A percentile compares a stretch with the other conserved stretches of the same genome.
phyloP scores from a whole-genome alignment of 2,329 filamentous ascomycete genomes.

The Berkeleyomyces rouxiae region DNA sequence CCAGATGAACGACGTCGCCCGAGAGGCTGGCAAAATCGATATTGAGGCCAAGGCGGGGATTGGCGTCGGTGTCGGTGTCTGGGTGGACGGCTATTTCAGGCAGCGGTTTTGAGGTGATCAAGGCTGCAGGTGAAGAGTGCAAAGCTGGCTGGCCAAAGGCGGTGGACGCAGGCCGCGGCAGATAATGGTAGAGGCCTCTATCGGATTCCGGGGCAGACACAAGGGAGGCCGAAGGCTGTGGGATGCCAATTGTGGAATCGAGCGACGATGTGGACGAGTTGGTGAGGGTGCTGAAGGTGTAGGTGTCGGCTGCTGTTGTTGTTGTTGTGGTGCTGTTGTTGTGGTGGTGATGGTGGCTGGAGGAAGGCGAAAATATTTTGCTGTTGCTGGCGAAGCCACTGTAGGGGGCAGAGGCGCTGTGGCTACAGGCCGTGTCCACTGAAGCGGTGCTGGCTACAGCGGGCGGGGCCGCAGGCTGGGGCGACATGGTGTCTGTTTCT shows the following conservation, averaged over 20 bases:
- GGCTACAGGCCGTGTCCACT: neutral
- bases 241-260: neutral
- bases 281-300: neutral
- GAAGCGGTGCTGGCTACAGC: neutral
- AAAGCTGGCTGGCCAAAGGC: neutral
- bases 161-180: neutral
- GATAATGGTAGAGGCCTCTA: neutral
- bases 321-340: neutral
- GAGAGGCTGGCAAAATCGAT: neutral
- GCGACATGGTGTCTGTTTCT: neutral
- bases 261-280: neutral
- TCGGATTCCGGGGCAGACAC: neutral
- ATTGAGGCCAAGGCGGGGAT: neutral
- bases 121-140: neutral
- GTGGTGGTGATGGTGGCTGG: neutral
- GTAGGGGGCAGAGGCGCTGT: neutral
- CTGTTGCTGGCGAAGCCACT: neutral
- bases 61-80: neutral
- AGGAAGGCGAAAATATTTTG: neutral
- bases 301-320: neutral
- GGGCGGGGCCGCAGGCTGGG: neutral
- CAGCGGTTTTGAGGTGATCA: neutral
- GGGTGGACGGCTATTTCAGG: neutral
- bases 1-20: constrained; percentile 8
- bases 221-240: neutral